Percentiles rank a stretch among this genome's conserved stretches.
These are phyloP conservation scores for Lasiodiplodia sp. DNA, from an alignment of 2,329 filamentous ascomycete species.

Conservation along the genomic window DNA sequence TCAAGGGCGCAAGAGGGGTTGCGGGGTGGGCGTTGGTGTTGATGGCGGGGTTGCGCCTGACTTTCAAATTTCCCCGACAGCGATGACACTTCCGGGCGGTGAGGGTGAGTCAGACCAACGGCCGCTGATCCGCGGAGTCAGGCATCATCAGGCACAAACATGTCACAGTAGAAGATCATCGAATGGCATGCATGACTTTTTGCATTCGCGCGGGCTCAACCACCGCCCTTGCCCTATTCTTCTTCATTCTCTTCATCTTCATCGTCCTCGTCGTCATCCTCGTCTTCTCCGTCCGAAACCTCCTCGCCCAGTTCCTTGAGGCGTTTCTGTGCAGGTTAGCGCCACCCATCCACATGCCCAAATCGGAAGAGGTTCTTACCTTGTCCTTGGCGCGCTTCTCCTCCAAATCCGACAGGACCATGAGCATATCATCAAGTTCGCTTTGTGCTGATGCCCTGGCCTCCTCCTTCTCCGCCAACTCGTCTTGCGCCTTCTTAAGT, in stretches of 20 bases:
- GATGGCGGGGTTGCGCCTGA: conserved; percentile 22
- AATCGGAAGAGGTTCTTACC: conserved; percentile 35
- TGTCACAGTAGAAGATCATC: not conserved
- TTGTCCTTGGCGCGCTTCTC: conserved; percentile 52
- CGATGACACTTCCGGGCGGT: conserved; percentile 18
- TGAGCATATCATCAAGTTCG: conserved; percentile 58
- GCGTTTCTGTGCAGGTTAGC: conserved; percentile 49
- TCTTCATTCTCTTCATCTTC: conserved; percentile 55
- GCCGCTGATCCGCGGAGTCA: not conserved
- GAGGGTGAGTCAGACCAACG: conserved; percentile 28
- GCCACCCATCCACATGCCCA: not conserved
- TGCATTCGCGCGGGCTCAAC: not conserved
- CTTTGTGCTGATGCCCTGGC: conserved; percentile 45
- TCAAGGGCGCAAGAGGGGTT: conserved; percentile 15
- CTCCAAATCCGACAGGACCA: conserved; percentile 56
- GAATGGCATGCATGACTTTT: not conserved
- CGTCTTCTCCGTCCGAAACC: conserved; percentile 51
- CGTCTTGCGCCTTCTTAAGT: conserved; percentile 38
- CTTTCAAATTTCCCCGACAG: conserved; percentile 26
- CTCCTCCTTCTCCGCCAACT: conserved; percentile 49
- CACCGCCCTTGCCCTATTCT: conserved; percentile 1
- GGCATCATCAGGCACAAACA: conserved; percentile 11
- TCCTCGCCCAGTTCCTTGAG: conserved; percentile 55
- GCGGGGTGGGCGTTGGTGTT: conserved; percentile 25
- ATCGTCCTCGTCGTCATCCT: conserved; percentile 47